Evolutionary conservation across 345 rosid genomes (phyloP).

Genomic region (Lepidium africanum): DNA sequence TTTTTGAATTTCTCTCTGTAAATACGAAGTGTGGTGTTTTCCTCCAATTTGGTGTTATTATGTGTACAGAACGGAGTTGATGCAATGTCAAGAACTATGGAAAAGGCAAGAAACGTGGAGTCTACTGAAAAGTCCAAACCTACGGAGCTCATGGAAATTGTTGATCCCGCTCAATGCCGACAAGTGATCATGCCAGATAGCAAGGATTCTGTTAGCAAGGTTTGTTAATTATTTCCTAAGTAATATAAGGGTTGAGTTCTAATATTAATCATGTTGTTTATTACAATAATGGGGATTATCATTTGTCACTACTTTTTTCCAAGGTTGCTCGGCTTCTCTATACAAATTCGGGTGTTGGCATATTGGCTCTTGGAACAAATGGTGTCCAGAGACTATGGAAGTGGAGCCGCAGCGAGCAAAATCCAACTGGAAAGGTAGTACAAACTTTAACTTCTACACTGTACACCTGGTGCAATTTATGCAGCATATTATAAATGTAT

Average conservation of each 20-base stretch:
- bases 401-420: conserved; percentile 47
- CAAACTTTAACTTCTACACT: not conserved
- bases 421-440: conserved; percentile 44
- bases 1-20: not conserved
- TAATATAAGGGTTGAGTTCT: not conserved
- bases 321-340: conserved; percentile 53
- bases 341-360: conserved; percentile 45
- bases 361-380: conserved; percentile 42
- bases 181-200: conserved; percentile 65
- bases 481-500: not conserved
- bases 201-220: conserved; percentile 79
- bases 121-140: conserved; percentile 61
- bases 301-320: not conserved
- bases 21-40: not conserved
- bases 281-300: not conserved
- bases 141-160: conserved; percentile 71
- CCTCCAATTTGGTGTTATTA: conserved; percentile 1
- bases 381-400: conserved; percentile 52
- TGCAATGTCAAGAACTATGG: conserved; percentile 60
- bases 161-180: conserved; percentile 58
- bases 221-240: conserved; percentile 14
- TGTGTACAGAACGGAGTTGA: conserved; percentile 70
- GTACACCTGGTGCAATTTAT: not conserved
- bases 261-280: not conserved
- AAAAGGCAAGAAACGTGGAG: conserved; percentile 66